phyloP scores from a whole-genome alignment of 1,284 basidiomycete species.

The Ustilago sp. region DNA sequence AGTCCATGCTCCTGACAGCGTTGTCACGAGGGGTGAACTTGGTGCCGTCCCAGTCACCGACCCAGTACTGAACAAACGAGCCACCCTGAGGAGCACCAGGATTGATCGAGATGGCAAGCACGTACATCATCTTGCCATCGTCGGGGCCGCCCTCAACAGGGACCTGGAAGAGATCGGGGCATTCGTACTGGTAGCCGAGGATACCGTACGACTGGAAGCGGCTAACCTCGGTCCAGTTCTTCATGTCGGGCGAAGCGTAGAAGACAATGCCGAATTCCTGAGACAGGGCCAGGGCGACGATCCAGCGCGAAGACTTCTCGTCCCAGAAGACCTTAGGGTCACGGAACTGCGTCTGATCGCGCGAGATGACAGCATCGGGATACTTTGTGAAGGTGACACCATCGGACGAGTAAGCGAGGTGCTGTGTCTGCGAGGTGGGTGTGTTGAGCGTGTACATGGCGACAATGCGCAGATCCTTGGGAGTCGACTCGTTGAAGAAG shows the following conservation, averaged over 20 bases:
- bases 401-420: conserved; percentile 70
- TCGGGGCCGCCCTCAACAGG: conserved; percentile 64
- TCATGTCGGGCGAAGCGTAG: conserved; percentile 70
- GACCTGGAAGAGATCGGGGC: conserved; percentile 67
- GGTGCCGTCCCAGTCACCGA: conserved; percentile 70
- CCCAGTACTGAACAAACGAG: conserved; percentile 69
- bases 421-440: conserved; percentile 68
- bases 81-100: conserved; percentile 68
- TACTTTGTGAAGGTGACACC: conserved; percentile 71
- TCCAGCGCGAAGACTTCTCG: conserved; percentile 67
- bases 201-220: conserved; percentile 67
- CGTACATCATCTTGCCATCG: conserved; percentile 56
- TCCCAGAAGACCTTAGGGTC: conserved; percentile 72
- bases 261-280: conserved; percentile 70
- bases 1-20: conserved; percentile 68
- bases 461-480: conserved; percentile 68
- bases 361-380: conserved; percentile 67
- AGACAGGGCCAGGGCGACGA: conserved; percentile 70
- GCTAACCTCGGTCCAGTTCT: conserved; percentile 70
- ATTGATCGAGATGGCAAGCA: conserved; percentile 61
- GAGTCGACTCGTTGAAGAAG: conserved; percentile 70
- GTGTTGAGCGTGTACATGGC: conserved; percentile 72
- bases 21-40: conserved; percentile 69
- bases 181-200: conserved; percentile 70
- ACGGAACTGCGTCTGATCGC: conserved; percentile 69